Evolutionary conservation across 108 stramenopile genomes (phyloP).

Genomic region (Thalassiosira profunda): DNA sequence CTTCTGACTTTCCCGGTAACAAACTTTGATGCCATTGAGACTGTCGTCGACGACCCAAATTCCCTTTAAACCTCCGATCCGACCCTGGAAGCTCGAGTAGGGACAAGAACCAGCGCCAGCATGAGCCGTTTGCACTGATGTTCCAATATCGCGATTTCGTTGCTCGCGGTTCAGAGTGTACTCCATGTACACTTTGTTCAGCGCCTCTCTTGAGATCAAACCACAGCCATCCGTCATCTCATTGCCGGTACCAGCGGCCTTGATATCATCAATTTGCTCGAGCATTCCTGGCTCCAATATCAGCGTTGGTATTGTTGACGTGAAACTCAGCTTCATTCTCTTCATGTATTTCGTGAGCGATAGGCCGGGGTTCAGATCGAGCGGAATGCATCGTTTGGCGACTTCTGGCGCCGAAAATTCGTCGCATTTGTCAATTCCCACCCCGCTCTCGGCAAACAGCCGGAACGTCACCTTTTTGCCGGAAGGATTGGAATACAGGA

Average conservation of each 20-base stretch:
- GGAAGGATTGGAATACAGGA: constrained; percentile 26
- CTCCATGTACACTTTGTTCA: constrained; percentile 26
- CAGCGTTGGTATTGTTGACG: constrained; percentile 17
- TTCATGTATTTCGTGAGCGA: constrained; percentile 34
- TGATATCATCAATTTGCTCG: constrained; percentile 23
- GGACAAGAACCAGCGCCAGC: background rate
- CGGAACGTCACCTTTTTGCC: constrained; percentile 23
- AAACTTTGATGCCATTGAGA: constrained; percentile 25
- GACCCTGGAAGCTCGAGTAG: constrained; percentile 41
- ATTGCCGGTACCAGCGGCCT: background rate
- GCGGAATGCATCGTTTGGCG: constrained; percentile 18
- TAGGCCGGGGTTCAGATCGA: constrained; percentile 10
- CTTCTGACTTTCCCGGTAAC: constrained; percentile 27
- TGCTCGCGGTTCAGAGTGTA: constrained; percentile 8
- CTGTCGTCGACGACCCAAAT: constrained; percentile 35
- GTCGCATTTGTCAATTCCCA: constrained; percentile 24
- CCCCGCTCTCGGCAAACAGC: constrained; percentile 41
- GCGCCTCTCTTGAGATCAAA: constrained; percentile 24
- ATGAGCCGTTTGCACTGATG: background rate
- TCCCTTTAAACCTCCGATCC: constrained; percentile 49
- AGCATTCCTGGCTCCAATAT: constrained; percentile 3
- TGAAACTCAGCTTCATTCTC: constrained; percentile 41
- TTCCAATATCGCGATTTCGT: background rate
- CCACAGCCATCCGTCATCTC: constrained; percentile 44
- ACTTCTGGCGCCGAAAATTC: constrained; percentile 27